Evolutionary conservation across 2,329 filamentous ascomycete species (phyloP).

Genomic region (Fusarium mangiferae): DNA sequence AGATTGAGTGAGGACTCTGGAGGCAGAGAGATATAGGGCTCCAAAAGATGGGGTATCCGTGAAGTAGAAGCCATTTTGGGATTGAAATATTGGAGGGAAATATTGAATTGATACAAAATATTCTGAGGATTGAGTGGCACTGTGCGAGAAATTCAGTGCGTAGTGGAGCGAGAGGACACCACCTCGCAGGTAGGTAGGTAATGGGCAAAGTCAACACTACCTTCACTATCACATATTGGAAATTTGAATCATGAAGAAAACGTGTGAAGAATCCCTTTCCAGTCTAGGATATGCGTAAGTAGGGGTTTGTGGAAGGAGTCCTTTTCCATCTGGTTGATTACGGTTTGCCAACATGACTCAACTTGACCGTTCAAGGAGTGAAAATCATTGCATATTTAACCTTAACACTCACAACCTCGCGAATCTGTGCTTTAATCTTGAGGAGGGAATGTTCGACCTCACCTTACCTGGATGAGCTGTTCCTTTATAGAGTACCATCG

Average conservation of each 20-base stretch:
- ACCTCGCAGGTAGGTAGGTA: neutral
- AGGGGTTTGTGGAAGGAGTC: neutral
- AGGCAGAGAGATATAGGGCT: slow-evolving; percentile 70
- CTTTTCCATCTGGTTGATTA: neutral
- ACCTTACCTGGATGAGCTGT: neutral
- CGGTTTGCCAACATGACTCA: neutral
- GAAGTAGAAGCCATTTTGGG: slow-evolving; percentile 49
- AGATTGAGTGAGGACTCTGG: slow-evolving; percentile 69
- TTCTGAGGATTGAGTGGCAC: slow-evolving; percentile 33
- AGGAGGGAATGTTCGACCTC: neutral
- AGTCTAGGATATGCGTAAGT: neutral
- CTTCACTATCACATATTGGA: too few relatives aligned
- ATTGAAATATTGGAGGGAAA: neutral
- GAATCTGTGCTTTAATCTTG: neutral
- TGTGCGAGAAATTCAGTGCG: slow-evolving; percentile 26
- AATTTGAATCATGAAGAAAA: neutral
- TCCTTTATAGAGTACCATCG: neutral
- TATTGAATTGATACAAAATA: slow-evolving; percentile 20
- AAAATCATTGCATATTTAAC: neutral
- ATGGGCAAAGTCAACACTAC: neutral
- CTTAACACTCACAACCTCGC: neutral
- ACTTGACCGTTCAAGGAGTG: neutral
- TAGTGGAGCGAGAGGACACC: slow-evolving; percentile 7
- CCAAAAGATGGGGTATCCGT: slow-evolving; percentile 70
- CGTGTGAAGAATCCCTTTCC: too few relatives aligned